phyloP scores from a whole-genome alignment of 2,329 filamentous ascomycete genomes.

The Cladophialophora carrionii region DNA sequence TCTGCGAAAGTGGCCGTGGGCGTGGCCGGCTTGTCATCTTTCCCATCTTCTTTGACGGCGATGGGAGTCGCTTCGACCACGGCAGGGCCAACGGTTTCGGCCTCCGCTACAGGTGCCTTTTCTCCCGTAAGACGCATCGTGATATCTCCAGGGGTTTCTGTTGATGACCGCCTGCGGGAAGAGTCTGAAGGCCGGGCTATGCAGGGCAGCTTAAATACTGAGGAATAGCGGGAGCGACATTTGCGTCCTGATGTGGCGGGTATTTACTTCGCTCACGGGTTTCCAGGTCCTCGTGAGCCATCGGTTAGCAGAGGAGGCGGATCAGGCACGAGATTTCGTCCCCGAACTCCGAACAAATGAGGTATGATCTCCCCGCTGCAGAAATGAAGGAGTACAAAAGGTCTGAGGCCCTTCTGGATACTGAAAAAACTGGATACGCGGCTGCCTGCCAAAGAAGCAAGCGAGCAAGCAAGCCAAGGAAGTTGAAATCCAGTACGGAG shows the following conservation, averaged over 20 bases:
- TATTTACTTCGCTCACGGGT: background rate
- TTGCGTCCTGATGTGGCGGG: background rate
- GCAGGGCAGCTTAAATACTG: background rate
- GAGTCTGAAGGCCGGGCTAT: background rate
- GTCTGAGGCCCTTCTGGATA: background rate
- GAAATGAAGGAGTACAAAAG: background rate
- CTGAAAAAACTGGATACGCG: background rate
- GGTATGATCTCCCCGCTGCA: background rate
- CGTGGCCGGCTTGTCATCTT: conserved; percentile 29
- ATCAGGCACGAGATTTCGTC: background rate
- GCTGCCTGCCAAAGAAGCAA: background rate
- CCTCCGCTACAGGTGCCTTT: conserved; percentile 16
- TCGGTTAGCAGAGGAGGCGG: background rate
- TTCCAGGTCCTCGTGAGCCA: background rate
- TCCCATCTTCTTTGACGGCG: conserved; percentile 22
- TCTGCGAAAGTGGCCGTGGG: conserved; percentile 37
- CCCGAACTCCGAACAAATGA: background rate
- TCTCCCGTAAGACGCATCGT: conserved; percentile 20
- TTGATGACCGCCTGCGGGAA: background rate
- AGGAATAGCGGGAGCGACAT: background rate
- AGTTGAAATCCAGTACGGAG: background rate
- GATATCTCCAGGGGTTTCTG: background rate
- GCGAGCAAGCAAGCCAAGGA: background rate
- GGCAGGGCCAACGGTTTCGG: conserved; percentile 8
- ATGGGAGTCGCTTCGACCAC: conserved; percentile 18